Percentiles rank a stretch among this genome's conserved stretches.
phyloP scores from a whole-genome alignment of 2,329 filamentous ascomycete genomes.

The Thyridium curvatum region DNA sequence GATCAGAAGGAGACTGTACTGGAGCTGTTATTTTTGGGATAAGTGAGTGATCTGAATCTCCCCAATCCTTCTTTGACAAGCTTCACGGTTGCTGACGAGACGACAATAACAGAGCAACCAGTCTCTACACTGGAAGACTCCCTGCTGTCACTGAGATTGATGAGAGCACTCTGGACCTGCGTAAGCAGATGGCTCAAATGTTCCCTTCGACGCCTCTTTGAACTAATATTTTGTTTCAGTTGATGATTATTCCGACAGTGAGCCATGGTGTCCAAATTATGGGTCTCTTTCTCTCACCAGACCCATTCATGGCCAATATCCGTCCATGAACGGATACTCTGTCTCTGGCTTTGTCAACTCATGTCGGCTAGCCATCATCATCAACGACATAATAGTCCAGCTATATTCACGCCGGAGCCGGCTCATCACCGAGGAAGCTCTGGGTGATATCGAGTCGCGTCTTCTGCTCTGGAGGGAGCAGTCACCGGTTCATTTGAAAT shows the following conservation, averaged over 20 bases:
- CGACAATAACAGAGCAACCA: slow-evolving; percentile 7
- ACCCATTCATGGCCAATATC: slow-evolving; percentile 9
- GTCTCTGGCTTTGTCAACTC: slow-evolving; percentile 16
- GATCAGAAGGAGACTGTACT: slow-evolving; percentile 16
- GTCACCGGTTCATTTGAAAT: slow-evolving; percentile 7
- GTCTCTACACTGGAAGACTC: slow-evolving; percentile 17
- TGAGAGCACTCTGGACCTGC: not conserved
- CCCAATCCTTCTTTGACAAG: no score
- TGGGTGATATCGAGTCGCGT: no score
- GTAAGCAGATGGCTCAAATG: no score
- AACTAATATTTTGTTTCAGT: no score
- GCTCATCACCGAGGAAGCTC: no score
- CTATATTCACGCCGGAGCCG: slow-evolving; percentile 9
- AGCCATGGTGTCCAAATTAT: slow-evolving; percentile 10
- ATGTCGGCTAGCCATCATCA: slow-evolving; percentile 15
- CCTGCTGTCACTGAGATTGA: not conserved
- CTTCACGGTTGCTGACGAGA: no score
- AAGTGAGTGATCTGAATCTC: slow-evolving; percentile 9
- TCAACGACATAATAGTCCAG: slow-evolving; percentile 16
- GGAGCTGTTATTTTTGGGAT: slow-evolving; percentile 21
- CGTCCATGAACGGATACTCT: slow-evolving; percentile 12
- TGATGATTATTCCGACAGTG: slow-evolving; percentile 12
- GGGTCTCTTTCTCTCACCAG: slow-evolving; percentile 5
- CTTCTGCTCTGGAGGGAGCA: slow-evolving; percentile 6
- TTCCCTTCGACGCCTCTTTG: not conserved